Evolutionary conservation across 192 early-diverging fungal species (phyloP).

Genomic region (Martensiomyces pterosporus): DNA sequence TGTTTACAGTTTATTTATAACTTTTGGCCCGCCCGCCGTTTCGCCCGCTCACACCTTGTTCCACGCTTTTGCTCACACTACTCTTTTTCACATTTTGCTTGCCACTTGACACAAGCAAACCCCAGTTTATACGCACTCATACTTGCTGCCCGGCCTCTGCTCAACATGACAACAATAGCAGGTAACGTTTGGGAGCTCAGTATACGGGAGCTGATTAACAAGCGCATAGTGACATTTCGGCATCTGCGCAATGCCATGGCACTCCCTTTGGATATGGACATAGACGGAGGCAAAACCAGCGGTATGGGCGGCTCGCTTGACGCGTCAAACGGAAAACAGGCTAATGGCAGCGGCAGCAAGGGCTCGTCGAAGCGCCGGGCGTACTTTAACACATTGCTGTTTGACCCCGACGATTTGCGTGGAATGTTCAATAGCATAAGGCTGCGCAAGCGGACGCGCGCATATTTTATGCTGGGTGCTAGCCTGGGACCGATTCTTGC

Average conservation of each 20-base stretch:
- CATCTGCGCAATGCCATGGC: constrained; percentile 49
- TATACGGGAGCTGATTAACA: constrained; percentile 48
- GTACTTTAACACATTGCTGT: constrained; percentile 46
- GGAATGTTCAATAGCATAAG: constrained; percentile 47
- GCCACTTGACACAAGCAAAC: no score
- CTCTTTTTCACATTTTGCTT: no score
- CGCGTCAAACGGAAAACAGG: no score
- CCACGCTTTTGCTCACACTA: no score
- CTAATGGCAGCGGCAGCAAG: constrained; percentile 2
- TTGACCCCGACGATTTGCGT: constrained; percentile 39
- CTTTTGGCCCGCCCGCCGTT: no score
- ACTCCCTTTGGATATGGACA: constrained; percentile 20
- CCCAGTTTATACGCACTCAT: no score
- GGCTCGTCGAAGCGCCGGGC: constrained; percentile 26
- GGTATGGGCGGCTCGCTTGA: not conserved
- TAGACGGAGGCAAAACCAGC: not conserved
- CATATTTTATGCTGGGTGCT: constrained; percentile 63
- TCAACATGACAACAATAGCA: constrained; percentile 28
- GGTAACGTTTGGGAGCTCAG: constrained; percentile 51
- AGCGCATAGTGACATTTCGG: constrained; percentile 50
- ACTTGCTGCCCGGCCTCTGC: no score
- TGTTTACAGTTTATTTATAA: no score
- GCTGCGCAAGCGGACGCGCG: constrained; percentile 50
- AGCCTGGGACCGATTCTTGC: constrained; percentile 62
- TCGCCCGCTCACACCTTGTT: no score